Evolutionary conservation across 352 stramenopile species (phyloP).

Genomic region (Phytophthora pluvialis): DNA sequence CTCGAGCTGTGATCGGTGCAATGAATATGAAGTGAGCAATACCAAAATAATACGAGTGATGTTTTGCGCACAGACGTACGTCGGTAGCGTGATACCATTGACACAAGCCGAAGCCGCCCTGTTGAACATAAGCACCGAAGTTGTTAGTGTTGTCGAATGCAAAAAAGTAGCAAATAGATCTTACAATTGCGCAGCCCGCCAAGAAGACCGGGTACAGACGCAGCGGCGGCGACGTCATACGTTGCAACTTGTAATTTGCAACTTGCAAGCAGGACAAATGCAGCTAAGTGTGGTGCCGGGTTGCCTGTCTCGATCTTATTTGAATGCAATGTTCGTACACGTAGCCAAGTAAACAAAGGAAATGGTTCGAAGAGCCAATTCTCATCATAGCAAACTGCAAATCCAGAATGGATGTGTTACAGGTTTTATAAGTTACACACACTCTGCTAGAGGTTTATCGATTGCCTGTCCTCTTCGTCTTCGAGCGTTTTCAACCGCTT

Average conservation of each 20-base stretch:
- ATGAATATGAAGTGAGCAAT: background rate
- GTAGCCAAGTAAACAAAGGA: background rate
- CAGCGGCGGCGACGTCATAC: conserved; percentile 12
- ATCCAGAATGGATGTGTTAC: too few species aligned
- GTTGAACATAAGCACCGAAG: background rate
- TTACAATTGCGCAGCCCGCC: conserved; percentile 33
- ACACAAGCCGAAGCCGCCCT: conserved; percentile 50
- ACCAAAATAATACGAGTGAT: background rate
- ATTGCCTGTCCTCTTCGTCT: conserved; percentile 8
- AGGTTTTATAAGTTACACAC: too few species aligned
- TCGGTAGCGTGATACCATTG: conserved; percentile 66
- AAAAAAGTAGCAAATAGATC: background rate
- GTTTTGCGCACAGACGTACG: conserved; percentile 27
- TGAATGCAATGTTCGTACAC: background rate
- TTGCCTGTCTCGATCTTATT: conserved; percentile 12
- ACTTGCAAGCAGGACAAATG: background rate
- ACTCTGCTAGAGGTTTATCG: background rate
- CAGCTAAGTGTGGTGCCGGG: background rate
- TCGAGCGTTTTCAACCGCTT: conserved; percentile 21
- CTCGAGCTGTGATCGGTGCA: conserved; percentile 28
- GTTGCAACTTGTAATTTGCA: background rate
- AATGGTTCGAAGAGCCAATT: background rate
- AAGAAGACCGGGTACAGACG: conserved; percentile 48
- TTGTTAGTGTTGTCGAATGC: background rate
- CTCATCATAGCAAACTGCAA: background rate